These are phyloP conservation scores for Hibiscus mutabilis DNA, from an alignment of 345 rosid species.

Conservation along the genomic window DNA sequence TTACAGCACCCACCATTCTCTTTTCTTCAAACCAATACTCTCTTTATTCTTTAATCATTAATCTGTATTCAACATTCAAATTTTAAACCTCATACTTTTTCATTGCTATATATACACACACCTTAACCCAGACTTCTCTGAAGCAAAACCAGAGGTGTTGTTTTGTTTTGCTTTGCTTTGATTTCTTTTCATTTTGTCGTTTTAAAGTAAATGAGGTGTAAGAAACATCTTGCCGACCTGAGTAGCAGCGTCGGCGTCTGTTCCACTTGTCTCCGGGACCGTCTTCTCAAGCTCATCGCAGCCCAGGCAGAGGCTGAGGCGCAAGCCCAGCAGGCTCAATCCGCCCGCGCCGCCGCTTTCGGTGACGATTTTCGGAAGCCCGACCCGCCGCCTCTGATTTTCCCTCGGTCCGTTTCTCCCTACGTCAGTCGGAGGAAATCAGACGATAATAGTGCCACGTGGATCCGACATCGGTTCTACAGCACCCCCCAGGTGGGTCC, in stretches of 20 bases:
- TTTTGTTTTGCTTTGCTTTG: background rate
- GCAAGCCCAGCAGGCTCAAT: conserved; percentile 6
- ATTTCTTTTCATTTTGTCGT: background rate
- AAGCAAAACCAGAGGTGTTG: background rate
- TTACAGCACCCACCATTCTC: background rate
- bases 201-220: background rate
- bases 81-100: background rate
- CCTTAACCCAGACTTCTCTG: background rate
- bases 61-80: background rate
- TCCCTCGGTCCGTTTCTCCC: conserved; percentile 88
- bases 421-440: conserved; percentile 63
- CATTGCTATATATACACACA: background rate
- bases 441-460: conserved; percentile 23
- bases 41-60: background rate
- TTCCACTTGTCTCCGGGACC: background rate
- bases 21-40: background rate
- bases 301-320: conserved; percentile 9
- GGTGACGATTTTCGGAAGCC: conserved; percentile 17
- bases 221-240: background rate
- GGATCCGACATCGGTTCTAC: conserved; percentile 33
- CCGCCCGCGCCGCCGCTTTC: background rate
- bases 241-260: background rate
- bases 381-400: conserved; percentile 37
- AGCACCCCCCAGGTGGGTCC: conserved; percentile 74
- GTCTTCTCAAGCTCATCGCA: background rate